A percentile compares a stretch with the other conserved stretches of the same genome.
Conservation (phyloP, 2,329 filamentous ascomycete species). For the Metarhizium humberi region DNA sequence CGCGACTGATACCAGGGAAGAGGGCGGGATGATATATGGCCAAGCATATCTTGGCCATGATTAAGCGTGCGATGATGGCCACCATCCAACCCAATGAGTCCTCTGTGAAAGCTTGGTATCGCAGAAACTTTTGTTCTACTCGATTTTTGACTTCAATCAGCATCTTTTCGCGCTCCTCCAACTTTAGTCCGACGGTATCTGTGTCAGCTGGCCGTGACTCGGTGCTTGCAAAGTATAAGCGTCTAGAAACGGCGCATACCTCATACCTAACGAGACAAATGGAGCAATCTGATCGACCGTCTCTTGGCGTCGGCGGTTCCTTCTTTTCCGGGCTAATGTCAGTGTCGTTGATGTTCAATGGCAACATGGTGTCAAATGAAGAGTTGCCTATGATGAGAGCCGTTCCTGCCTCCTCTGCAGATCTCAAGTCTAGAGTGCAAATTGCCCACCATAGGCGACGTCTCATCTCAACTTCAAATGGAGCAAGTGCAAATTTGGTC, state of each 20-base stretch:
- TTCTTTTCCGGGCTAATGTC: constrained; percentile 40
- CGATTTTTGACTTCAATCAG: constrained; percentile 18
- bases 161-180: constrained; percentile 14
- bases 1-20: constrained; percentile 23
- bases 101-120: neutral
- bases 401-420: constrained; percentile 49
- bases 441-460: constrained; percentile 55
- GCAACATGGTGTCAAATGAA: constrained; percentile 43
- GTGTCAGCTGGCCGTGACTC: too few relatives aligned
- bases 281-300: constrained; percentile 45
- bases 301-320: constrained; percentile 34
- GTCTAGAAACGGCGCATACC: constrained; percentile 18
- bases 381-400: constrained; percentile 35
- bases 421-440: constrained; percentile 48
- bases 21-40: constrained; percentile 44
- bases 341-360: constrained; percentile 47
- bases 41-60: constrained; percentile 40
- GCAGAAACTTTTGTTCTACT: neutral
- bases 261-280: constrained; percentile 27
- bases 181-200: too few relatives aligned
- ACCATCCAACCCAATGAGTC: neutral
- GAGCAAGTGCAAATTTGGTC: constrained; percentile 37
- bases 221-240: too few relatives aligned
- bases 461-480: constrained; percentile 54
- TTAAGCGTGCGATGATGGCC: neutral